Base-by-base conservation (phyloP, 2,329 filamentous ascomycete genomes). In the Xylaria sp. region DNA sequence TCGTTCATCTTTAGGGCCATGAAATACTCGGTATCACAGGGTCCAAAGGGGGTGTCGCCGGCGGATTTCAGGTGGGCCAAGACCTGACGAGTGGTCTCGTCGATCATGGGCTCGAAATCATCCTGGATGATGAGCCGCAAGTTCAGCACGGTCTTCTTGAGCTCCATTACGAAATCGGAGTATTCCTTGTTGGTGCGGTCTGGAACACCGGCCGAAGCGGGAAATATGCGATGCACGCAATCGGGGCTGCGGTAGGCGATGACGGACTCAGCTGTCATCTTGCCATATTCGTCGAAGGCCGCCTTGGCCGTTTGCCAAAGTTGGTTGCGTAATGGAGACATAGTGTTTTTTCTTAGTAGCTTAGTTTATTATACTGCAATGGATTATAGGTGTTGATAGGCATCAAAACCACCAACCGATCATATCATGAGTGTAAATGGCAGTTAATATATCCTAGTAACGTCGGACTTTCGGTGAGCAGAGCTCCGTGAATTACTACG, bases 1-100 rank as follows among this genome's bases (percentile, higher is more conserved):
- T 63, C 59, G n/a, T 63, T 59, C 65, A 67, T 67, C 53, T 67
- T 67, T 1, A 67, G 25, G 21, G 65, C 60, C 65, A 67, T 67
- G 23, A 67, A 67, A 44, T 67, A 67, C 3, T 67, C 65, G 13
- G 65, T 48, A 32, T 63, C 60, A 9, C 42, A 51, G 23, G 65
- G 60, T 2, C 65, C 65, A 23, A 59, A 63, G 6, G 60, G 60
- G 9, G 59, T 67, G 18, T 63, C 60, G 35, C 65, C 65, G 0
- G 59, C 60, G 2, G 65, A 67, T 32, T 59, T 67, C 35, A 67
- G 13, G 23, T 67, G 65, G 6, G 60, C 60, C 6, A 67, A 9
- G 35, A 67, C 65, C 18, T 59, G 65, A 27, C 60, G 60, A 25
- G 42, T 63, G 0, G 42, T 62, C 53, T 67, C 60, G 37, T 67